Evolutionary conservation across 306 rosid genomes (phyloP), one percentile per base, ranked within the genome.

Genomic region (Comarum palustre): DNA sequence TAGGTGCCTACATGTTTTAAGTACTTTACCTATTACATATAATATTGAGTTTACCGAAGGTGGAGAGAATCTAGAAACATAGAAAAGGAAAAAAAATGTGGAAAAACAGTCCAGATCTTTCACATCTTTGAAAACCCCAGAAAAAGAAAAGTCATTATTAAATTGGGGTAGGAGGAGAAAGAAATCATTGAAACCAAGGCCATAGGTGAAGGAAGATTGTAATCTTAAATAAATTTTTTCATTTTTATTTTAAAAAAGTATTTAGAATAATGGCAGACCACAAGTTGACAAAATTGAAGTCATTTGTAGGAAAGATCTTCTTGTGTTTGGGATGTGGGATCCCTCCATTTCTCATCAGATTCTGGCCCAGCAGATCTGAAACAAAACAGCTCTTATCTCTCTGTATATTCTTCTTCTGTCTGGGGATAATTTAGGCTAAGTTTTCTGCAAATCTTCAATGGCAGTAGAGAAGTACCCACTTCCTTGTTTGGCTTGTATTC

Each of bases 331-430:
- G 83, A 66, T 78, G 78, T 71, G 83, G 77, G 82, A 70, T 70
- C 75, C 73, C 71, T 51, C 79, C 74, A 61, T 75, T 75, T 71
- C 77, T 78, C 77, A 51, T 75, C 70, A 66, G 78, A 78, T 65
- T 78, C 83, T 82, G 83, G 81, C 75, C 76, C 83, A 71, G 81
- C 68, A 67, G 81, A 79, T 82, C 86, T 78, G 78, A 82, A 75
- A 66, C 73, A 51, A 32, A 61, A 61, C 68, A 51, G 42, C 54
- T 61, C 24, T 20, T 61, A 20, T 58, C 64, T 57, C 17, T 57
- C 3, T 71, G 55, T 6, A 25, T 51, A 59, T 76, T 76, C 71
- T 42, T 41, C 69, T 42, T 41, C 69, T 76, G 32, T 66, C 74
- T 71, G 25, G 74, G 69, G 64, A 68, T 68, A 80, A 68, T 47